Conservation (phyloP, 2,329 filamentous ascomycete species). For the Colletotrichum nymphaeae region DNA sequence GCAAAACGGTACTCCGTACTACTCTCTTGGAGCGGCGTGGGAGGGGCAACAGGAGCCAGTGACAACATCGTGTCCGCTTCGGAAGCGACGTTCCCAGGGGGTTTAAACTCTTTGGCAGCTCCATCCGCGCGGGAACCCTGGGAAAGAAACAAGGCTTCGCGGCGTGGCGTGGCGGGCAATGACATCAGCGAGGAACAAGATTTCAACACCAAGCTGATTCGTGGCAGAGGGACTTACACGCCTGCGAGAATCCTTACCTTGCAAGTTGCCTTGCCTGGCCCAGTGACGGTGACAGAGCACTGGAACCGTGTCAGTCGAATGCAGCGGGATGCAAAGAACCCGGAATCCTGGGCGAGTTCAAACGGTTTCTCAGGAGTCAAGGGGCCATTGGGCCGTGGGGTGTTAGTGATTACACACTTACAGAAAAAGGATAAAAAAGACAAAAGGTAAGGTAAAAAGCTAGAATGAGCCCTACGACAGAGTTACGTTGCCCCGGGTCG, state of each 20-base stretch:
- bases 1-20: neutral
- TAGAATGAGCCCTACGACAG: neutral
- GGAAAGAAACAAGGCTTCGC: neutral
- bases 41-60: neutral
- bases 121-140: neutral
- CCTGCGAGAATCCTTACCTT: neutral
- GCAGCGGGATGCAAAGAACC: constrained; percentile 22
- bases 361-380: constrained; percentile 4
- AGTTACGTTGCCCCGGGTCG: neutral
- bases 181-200: constrained; percentile 14
- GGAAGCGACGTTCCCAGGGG: constrained; percentile 14
- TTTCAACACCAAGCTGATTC: neutral
- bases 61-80: constrained; percentile 28
- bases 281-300: neutral
- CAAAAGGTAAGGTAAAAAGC: neutral
- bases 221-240: neutral
- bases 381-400: neutral
- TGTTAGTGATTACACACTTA: neutral
- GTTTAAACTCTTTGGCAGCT: neutral
- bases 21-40: too few species aligned
- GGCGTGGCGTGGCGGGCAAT: neutral
- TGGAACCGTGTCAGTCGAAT: constrained; percentile 14
- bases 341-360: constrained; percentile 21
- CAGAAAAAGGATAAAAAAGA: neutral
- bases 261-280: neutral